These are phyloP conservation scores for Phytophthora ramorum DNA, from an alignment of 352 stramenopile genomes.

Conservation along the genomic window DNA sequence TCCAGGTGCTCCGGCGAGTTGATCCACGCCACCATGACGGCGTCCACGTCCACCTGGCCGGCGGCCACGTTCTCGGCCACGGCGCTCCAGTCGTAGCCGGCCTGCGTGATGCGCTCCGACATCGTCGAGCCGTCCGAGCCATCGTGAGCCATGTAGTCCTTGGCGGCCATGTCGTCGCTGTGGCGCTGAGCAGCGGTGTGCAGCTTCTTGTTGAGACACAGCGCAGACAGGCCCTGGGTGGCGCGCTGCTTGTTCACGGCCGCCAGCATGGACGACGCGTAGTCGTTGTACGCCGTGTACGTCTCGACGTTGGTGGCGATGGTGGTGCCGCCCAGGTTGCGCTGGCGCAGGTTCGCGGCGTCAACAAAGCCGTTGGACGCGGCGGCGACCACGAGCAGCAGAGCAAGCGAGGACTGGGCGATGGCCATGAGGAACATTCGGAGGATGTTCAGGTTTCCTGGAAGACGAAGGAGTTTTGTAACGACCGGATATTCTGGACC, in stretches of 20 bases:
- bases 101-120: slow-evolving; percentile 39
- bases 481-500: no score
- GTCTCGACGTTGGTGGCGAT: slow-evolving; percentile 12
- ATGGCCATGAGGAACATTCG: no score
- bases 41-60: slow-evolving; percentile 36
- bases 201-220: slow-evolving; percentile 52
- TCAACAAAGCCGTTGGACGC: slow-evolving; percentile 15
- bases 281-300: slow-evolving; percentile 10
- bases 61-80: slow-evolving; percentile 47
- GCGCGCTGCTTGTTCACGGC: slow-evolving; percentile 57
- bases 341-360: slow-evolving; percentile 15
- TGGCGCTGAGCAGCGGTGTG: slow-evolving; percentile 26
- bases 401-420: slow-evolving; percentile 28
- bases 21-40: slow-evolving; percentile 52
- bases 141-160: slow-evolving; percentile 57
- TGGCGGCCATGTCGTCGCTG: slow-evolving; percentile 54
- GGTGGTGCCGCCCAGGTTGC: slow-evolving; percentile 16
- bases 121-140: slow-evolving; percentile 49
- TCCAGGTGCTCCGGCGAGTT: slow-evolving; percentile 38
- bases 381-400: slow-evolving; percentile 21
- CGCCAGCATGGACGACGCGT: slow-evolving; percentile 35
- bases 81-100: slow-evolving; percentile 50
- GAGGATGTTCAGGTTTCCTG: no score
- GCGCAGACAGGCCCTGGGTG: slow-evolving; percentile 34
- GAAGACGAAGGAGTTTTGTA: no score